A percentile compares a stretch with the other conserved stretches of the same genome.
These are phyloP conservation scores for Pyrrhoderma lamaoense DNA, from an alignment of 1,284 basidiomycete species.

Conservation along the genomic window DNA sequence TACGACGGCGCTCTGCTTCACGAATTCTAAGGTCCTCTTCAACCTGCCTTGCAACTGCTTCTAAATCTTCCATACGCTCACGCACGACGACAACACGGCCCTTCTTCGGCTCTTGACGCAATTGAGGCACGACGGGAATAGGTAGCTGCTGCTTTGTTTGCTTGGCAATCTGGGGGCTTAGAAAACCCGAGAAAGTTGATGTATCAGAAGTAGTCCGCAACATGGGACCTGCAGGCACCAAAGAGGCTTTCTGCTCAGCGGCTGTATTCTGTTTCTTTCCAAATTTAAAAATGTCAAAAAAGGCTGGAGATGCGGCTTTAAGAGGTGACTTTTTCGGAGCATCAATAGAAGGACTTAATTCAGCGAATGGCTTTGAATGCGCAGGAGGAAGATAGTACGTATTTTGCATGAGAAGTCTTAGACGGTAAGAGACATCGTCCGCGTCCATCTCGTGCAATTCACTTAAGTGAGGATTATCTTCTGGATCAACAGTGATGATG, in stretches of 20 bases:
- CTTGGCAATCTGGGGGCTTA: constrained; percentile 20
- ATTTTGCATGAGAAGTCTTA: constrained; percentile 73
- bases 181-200: constrained; percentile 36
- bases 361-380: constrained; percentile 67
- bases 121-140: constrained; percentile 14
- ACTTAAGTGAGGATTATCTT: constrained; percentile 22
- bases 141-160: constrained; percentile 34
- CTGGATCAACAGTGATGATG: constrained; percentile 42
- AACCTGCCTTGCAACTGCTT: constrained; percentile 59
- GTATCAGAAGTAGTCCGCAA: constrained; percentile 59
- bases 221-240: constrained; percentile 39
- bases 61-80: constrained; percentile 66
- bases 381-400: constrained; percentile 80
- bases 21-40: constrained; percentile 60
- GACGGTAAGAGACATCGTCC: constrained; percentile 76
- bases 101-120: constrained; percentile 28
- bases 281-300: constrained; percentile 60
- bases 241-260: constrained; percentile 23
- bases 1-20: constrained; percentile 23
- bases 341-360: constrained; percentile 33
- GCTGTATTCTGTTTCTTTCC: constrained; percentile 35
- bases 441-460: constrained; percentile 48
- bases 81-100: constrained; percentile 68
- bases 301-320: constrained; percentile 44
- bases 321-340: constrained; percentile 33